phyloP scores from a whole-genome alignment of 805 yeast species.

The Starmerella riodocensis region DNA sequence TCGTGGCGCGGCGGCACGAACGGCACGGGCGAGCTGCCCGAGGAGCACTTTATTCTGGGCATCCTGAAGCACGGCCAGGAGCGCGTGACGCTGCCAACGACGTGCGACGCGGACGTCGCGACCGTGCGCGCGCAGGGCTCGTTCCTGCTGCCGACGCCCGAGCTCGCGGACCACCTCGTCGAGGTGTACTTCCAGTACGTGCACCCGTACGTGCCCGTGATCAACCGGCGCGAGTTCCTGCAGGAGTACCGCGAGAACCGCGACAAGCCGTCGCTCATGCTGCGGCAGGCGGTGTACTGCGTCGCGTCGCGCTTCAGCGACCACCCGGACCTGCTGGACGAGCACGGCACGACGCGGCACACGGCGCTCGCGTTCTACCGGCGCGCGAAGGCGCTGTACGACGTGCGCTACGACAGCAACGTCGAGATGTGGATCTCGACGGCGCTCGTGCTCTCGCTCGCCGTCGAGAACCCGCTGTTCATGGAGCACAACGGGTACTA shows the following conservation, averaged over 20 bases:
- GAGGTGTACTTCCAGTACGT: conserved; percentile 48
- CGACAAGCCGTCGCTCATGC: conserved; percentile 37
- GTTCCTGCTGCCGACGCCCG: conserved; percentile 50
- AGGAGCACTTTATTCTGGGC: conserved; percentile 5
- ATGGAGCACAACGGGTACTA: conserved; percentile 52
- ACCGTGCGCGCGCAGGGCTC: conserved; percentile 55
- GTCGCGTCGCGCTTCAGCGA: conserved; percentile 53
- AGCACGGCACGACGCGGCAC: conserved; percentile 35
- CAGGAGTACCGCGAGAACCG: conserved; percentile 42
- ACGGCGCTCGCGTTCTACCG: conserved; percentile 49
- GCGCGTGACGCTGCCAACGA: conserved; percentile 20
- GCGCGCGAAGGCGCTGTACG: conserved; percentile 63
- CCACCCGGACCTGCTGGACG: conserved; percentile 40
- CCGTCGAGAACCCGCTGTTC: conserved; percentile 64
- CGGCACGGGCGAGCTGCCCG: conserved; percentile 2
- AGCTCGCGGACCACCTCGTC: conserved; percentile 46
- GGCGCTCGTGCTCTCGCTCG: conserved; percentile 47
- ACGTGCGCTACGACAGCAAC: conserved; percentile 54
- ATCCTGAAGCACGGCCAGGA: background rate
- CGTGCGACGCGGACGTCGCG: conserved; percentile 22
- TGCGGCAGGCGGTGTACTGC: conserved; percentile 60
- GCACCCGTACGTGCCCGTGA: conserved; percentile 57
- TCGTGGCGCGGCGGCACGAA: conserved; percentile 3
- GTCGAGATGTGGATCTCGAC: conserved; percentile 51
- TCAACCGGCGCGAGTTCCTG: conserved; percentile 52